Evolutionary conservation across 179 eudicot genomes (phyloP), one percentile per base, ranked within the genome.

Genomic region (Beta corolliflora): DNA sequence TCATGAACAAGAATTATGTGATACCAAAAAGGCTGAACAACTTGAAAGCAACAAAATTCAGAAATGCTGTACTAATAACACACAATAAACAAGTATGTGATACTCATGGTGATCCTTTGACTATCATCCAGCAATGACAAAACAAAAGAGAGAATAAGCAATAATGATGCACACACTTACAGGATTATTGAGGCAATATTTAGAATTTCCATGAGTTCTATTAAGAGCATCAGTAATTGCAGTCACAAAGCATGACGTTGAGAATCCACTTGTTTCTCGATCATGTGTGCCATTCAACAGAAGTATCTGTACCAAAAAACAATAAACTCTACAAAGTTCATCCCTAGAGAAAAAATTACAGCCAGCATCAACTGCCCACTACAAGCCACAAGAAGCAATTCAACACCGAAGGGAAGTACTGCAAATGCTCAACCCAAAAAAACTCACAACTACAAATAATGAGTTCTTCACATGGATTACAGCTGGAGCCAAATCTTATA

Each of bases 221-320:
- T 96, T 96, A 46, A 96, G 87, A 85, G 99, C 97, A 91, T 96
- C 97, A 15, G 97, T 87, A 86, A 96, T 93, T 60, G 99, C 96
- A 67, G 97, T 94, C 70, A 94, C 94, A 80, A 94, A 96, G 84
- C 92, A 85, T 79, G 99, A 91, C 80, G 97, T 90, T 81, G 88
- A 88, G 77, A 96, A 96, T 80, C 95, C 93, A 81, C 84, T 83
- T 50, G 99, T 96, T 89, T 96, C 99, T 77, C 99, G 89, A 81
- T 96, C 99, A 83, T 84, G 85, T 29, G 91, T 87, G 60, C 99
- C 98, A 83, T 96, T 96, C 91, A 96, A 81, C 79, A 96, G 55
- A 85, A 96, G 97, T 77, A 96, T 92, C 99, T 96, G 88, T 75
- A 73, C 73, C 55, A 45, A 41, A 18, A 71, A 14, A 81, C 9